A percentile compares a stretch with the other conserved stretches of the same genome.
Evolutionary conservation across 1,284 basidiomycete species (phyloP).

Genomic region (Malassezia brasiliensis): DNA sequence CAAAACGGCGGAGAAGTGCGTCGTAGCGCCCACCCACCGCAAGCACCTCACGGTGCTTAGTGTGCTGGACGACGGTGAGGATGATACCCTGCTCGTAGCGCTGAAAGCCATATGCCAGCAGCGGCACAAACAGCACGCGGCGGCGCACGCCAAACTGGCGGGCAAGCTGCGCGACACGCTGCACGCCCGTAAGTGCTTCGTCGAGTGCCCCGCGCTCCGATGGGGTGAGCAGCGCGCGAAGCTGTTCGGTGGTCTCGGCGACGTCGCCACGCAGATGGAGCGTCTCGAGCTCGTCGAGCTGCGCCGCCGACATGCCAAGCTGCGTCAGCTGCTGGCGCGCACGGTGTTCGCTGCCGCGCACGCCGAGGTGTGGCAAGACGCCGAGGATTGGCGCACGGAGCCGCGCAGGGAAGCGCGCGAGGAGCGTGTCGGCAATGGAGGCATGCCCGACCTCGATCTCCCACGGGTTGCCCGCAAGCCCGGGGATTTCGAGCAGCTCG

Average conservation of each 20-base stretch:
- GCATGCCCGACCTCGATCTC: slow-evolving; percentile 44
- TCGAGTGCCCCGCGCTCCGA: slow-evolving; percentile 34
- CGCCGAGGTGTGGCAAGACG: slow-evolving; percentile 24
- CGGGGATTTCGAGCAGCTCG: slow-evolving; percentile 42
- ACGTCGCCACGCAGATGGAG: slow-evolving; percentile 32
- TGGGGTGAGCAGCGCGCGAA: slow-evolving; percentile 29
- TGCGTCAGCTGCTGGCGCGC: slow-evolving; percentile 29
- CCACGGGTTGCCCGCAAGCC: slow-evolving; percentile 35
- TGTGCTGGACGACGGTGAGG: slow-evolving; percentile 58
- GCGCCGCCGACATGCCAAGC: slow-evolving; percentile 30
- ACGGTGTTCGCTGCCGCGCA: slow-evolving; percentile 23
- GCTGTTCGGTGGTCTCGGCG: slow-evolving; percentile 20
- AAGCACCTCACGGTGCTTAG: slow-evolving; percentile 62
- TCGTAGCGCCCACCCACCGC: slow-evolving; percentile 73
- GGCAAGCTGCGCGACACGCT: slow-evolving; percentile 59
- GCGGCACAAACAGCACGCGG: slow-evolving; percentile 60
- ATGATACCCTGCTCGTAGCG: slow-evolving; percentile 66
- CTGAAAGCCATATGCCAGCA: slow-evolving; percentile 56
- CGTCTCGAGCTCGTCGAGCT: slow-evolving; percentile 43
- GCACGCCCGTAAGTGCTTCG: slow-evolving; percentile 55
- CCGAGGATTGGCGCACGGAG: slow-evolving; percentile 28
- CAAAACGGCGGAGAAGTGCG: slow-evolving; percentile 59
- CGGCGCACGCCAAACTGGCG: slow-evolving; percentile 58
- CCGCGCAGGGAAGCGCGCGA: slow-evolving; percentile 38
- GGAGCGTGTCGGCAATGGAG: slow-evolving; percentile 26